phyloP scores from a whole-genome alignment of 768 basidiomycete species.

The Podaxis pistillaris region DNA sequence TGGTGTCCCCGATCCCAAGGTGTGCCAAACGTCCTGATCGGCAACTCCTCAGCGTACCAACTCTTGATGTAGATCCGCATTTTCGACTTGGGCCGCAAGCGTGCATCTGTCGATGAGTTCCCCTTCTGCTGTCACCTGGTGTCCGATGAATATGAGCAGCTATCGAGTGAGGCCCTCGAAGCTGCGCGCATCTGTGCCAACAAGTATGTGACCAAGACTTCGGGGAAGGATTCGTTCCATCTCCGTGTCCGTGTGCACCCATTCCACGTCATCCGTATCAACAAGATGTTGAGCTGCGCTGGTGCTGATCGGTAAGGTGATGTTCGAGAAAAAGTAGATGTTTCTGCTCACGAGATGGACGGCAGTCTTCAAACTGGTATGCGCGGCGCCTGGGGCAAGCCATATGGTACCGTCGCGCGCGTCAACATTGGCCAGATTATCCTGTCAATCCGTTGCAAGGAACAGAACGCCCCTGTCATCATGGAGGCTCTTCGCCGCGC shows the following conservation, averaged over 20 bases:
- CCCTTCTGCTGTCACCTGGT: constrained; percentile 96
- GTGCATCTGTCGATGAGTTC: constrained; percentile 96
- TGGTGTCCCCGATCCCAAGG: constrained; percentile 97
- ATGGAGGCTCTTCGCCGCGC: constrained; percentile 97
- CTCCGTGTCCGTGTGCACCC: constrained; percentile 96
- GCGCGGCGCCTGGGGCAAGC: constrained; percentile 99
- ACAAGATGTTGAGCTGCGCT: constrained; percentile 99
- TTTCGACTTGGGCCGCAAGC: constrained; percentile 94
- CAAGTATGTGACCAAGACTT: constrained; percentile 98
- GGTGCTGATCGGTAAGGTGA: constrained; percentile 87
- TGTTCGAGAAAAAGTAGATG: neutral
- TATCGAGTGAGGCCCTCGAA: constrained; percentile 94
- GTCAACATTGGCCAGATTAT: constrained; percentile 98
- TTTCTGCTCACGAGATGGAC: neutral
- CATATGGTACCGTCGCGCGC: constrained; percentile 93
- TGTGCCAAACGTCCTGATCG: constrained; percentile 24
- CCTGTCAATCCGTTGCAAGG: constrained; percentile 85
- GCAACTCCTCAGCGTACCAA: neutral
- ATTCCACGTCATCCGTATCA: constrained; percentile 98
- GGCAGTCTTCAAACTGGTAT: constrained; percentile 89
- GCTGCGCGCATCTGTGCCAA: constrained; percentile 99
- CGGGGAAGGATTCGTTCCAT: constrained; percentile 99
- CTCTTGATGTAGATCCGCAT: constrained; percentile 74
- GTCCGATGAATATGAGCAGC: constrained; percentile 97
- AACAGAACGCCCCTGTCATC: constrained; percentile 81